phyloP scores from a whole-genome alignment of 306 rosid species.

The Vachellia pachyceras region DNA sequence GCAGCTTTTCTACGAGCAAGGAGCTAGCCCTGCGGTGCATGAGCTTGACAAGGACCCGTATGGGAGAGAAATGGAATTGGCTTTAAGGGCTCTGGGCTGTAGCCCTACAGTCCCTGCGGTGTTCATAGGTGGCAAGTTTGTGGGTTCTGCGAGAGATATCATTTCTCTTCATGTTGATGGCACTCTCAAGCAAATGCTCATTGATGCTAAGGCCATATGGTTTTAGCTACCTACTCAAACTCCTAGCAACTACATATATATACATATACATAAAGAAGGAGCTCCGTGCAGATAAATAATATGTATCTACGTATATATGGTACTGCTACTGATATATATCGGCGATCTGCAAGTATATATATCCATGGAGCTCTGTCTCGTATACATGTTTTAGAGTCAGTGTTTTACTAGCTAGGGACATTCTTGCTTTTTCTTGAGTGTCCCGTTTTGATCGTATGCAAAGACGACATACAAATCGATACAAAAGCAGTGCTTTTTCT shows the following conservation, averaged over 20 bases:
- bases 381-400: conserved; percentile 4
- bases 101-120: conserved; percentile 95
- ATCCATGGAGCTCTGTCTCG: conserved; percentile 35
- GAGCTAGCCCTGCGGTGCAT: conserved; percentile 94
- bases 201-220: conserved; percentile 96
- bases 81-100: conserved; percentile 78
- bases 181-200: conserved; percentile 87
- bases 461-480: conserved; percentile 15
- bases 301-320: not conserved
- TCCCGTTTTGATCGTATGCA: conserved; percentile 40
- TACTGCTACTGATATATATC: not conserved
- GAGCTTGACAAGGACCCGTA: conserved; percentile 77
- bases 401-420: conserved; percentile 33
- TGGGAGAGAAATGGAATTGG: conserved; percentile 92
- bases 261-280: conserved; percentile 1
- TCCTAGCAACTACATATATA: not conserved
- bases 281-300: conserved; percentile 30
- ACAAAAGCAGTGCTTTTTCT: conserved; percentile 17
- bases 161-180: conserved; percentile 96
- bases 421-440: conserved; percentile 48
- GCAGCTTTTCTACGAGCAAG: conserved; percentile 88
- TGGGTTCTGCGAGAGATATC: conserved; percentile 89
- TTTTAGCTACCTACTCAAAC: conserved; percentile 47
- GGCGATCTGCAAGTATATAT: conserved; percentile 24
- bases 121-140: conserved; percentile 86